Base-by-base conservation (phyloP, 2,329 filamentous ascomycete species). In the Sporothrix mexicana region DNA sequence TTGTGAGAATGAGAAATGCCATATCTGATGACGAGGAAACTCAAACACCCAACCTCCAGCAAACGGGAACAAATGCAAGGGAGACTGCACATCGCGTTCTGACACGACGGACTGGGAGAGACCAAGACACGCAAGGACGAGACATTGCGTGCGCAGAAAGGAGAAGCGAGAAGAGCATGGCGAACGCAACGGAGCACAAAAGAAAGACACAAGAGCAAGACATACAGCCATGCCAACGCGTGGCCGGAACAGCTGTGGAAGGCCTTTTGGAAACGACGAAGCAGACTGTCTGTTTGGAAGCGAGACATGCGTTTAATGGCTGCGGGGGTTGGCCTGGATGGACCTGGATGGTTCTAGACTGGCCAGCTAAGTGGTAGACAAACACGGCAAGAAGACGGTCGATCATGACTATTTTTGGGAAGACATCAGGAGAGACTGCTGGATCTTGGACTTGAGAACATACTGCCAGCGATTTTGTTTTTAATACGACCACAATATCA, bases 21-120 rank as follows among this genome's bases (percentile, higher is more conserved):
- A 17, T 36, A 8, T 36, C 12, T 5, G 10, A 55, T 53, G 8
- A 59, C 5, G 55, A 36, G 5, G 25, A 59, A 59, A n/a, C 25
- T 47, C 6, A 59, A 59, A n/a, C 25, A 64, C 6, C 7, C 30
- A 36, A 36, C 30, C 3, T 36, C 2, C 30, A 12, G 12, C 13
- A 25, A 6, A 45, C 41, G 23, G 3, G 9, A 15, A 45, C 7
- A 3, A 43, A 25, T 15, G 61, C 20, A 15, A 47, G 20, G 61
- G 20, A 13, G 20, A 3, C n/a, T n/a, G 41, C n/a, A 25, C 61
- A 47, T 45, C 59, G 59, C 59, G 59, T 45, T 36, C n/a, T 64
- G 59, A 64, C 59, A 64, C 59, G 59, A 43, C n/a, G 59, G 59
- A 45, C 59, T 64, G 59, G 59, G 2, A 36, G 55, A 51, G 45